A percentile compares a stretch with the other conserved stretches of the same genome.
These are phyloP conservation scores for Colletotrichum viniferum DNA, from an alignment of 2,329 filamentous ascomycete genomes.

Conservation along the genomic window DNA sequence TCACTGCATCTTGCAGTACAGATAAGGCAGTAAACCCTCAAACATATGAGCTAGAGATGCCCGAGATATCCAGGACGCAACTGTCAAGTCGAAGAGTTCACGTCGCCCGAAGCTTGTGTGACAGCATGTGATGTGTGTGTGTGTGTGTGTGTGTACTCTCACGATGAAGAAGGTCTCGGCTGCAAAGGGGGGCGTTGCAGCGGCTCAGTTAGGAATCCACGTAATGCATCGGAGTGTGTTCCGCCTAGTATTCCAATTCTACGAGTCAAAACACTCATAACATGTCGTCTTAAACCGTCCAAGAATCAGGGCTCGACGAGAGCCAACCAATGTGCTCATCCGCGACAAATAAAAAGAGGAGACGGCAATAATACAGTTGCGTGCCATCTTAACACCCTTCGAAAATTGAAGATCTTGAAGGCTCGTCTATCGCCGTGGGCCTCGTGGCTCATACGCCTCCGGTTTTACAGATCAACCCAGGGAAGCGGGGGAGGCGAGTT, in stretches of 20 bases:
- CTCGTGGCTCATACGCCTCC: neutral
- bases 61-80: neutral
- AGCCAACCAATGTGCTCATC: neutral
- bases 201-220: neutral
- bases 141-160: neutral
- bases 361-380: neutral
- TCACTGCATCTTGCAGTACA: neutral
- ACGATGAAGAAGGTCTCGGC: neutral
- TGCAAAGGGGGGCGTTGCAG: neutral
- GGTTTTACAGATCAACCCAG: neutral
- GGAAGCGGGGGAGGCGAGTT: neutral
- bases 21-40: neutral
- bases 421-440: neutral
- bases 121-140: neutral
- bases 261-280: neutral
- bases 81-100: neutral
- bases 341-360: neutral
- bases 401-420: neutral
- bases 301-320: neutral
- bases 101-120: neutral
- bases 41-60: neutral
- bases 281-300: neutral
- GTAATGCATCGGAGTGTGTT: neutral
- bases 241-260: neutral
- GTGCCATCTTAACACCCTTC: neutral